phyloP scores from a whole-genome alignment of 352 stramenopile species.

The Halophytophthora batemanensis region DNA sequence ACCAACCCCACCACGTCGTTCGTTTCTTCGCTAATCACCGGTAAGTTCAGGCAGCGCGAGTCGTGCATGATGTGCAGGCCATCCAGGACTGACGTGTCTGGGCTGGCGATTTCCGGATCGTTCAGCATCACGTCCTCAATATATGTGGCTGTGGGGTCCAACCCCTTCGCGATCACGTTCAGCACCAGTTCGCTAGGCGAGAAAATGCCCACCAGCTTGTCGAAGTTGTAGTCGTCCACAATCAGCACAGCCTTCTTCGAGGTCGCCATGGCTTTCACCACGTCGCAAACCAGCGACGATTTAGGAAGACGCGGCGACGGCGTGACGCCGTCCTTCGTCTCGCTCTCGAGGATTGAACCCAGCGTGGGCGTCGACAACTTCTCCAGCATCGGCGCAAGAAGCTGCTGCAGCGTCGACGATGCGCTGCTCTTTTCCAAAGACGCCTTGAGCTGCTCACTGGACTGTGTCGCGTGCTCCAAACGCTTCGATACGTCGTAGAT shows the following conservation, averaged over 20 bases:
- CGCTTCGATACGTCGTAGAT: slow-evolving; percentile 98
- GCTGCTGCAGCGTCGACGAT: slow-evolving; percentile 71
- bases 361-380: slow-evolving; percentile 81
- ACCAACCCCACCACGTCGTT: slow-evolving; percentile 78
- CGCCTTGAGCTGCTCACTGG: slow-evolving; percentile 81
- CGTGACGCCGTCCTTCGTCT: slow-evolving; percentile 37
- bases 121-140: slow-evolving; percentile 90
- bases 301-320: slow-evolving; percentile 77
- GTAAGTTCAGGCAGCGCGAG: slow-evolving; percentile 78
- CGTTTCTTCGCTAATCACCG: slow-evolving; percentile 60
- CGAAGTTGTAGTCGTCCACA: slow-evolving; percentile 85
- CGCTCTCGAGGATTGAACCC: slow-evolving; percentile 83
- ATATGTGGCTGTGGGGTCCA: slow-evolving; percentile 85
- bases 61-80: slow-evolving; percentile 90
- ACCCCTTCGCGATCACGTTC: slow-evolving; percentile 92
- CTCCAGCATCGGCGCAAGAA: slow-evolving; percentile 78
- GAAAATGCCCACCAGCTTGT: slow-evolving; percentile 93
- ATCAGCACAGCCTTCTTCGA: slow-evolving; percentile 93
- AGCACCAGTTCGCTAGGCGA: slow-evolving; percentile 97
- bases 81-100: slow-evolving; percentile 72
- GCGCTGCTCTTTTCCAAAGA: slow-evolving; percentile 73
- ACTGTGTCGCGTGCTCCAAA: slow-evolving; percentile 89
- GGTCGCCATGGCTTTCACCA: slow-evolving; percentile 70
- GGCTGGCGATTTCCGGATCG: slow-evolving; percentile 77
- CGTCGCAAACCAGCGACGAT: slow-evolving; percentile 80